Evolutionary conservation across 495 filamentous ascomycete genomes (phyloP).

Genomic region (Annulohypoxylon nitens): DNA sequence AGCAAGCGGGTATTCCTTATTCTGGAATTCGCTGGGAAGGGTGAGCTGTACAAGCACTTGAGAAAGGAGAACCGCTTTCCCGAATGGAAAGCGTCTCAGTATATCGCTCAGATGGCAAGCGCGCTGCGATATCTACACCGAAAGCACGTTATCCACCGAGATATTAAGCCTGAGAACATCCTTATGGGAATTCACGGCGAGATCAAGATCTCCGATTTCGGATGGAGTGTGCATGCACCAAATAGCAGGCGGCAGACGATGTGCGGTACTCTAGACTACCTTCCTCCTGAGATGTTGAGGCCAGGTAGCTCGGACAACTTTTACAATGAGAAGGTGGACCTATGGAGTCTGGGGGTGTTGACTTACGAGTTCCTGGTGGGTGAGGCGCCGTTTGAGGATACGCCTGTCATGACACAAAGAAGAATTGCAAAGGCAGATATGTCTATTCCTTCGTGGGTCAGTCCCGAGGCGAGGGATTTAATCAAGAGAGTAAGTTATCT

Average conservation of each 20-base stretch:
- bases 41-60: conserved; percentile 97
- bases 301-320: conserved; percentile 82
- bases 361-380: conserved; percentile 97
- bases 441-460: conserved; percentile 90
- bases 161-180: conserved; percentile 99
- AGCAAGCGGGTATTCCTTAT: conserved; percentile 96
- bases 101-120: conserved; percentile 98
- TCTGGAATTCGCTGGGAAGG: conserved; percentile 93
- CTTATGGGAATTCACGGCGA: conserved; percentile 97
- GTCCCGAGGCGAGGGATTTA: conserved; percentile 88
- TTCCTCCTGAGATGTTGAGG: conserved; percentile 97
- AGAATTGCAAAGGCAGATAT: conserved; percentile 92
- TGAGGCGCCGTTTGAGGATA: conserved; percentile 97
- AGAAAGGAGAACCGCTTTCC: conserved; percentile 88
- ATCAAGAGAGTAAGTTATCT: conserved; percentile 80
- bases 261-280: conserved; percentile 97
- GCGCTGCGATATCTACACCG: conserved; percentile 93
- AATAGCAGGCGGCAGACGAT: conserved; percentile 94
- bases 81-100: conserved; percentile 96
- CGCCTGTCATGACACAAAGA: conserved; percentile 92
- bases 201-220: conserved; percentile 98
- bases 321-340: conserved; percentile 94
- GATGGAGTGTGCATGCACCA: conserved; percentile 97
- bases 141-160: conserved; percentile 98
- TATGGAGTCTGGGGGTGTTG: conserved; percentile 95